Base-by-base conservation (phyloP, 306 rosid species). In the Hippophae rhamnoides region DNA sequence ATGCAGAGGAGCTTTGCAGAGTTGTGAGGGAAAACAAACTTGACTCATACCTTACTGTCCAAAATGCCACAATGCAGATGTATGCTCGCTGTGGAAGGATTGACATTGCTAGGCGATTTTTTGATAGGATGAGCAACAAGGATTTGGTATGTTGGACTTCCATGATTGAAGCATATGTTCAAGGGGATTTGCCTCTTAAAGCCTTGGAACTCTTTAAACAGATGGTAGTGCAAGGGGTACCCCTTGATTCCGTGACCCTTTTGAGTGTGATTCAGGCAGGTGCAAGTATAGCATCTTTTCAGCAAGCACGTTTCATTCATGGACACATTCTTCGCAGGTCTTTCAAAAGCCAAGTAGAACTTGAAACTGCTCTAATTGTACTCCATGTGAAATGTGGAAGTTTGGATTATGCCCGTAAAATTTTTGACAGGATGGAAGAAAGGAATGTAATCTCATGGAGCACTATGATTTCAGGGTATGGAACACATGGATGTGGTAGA, bases 121-220 rank as follows among this genome's bases (percentile, higher is more conserved):
- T 78, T 56, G 56, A 74, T 63, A 61, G 54, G 26, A 74, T 78
- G 44, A 57, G 9, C 43, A 74, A 64, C 41, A 78, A 70, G 60
- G 83, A 78, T 69, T 57, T 78, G 79, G 72, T 78, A 18, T 67
- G 57, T 13, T 78, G 80, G 83, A 59, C 80, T 13, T 78, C 83
- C 41, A 78, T 78, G 72, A 74, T 78, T 64, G 75, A 74, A 64
- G 76, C 64, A 27, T 78, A 74, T 14, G 74, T 47, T 12, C 66
- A 61, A 43, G 77, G 43, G 25, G 66, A 67, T 55, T 51, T 67
- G 58, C 74, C 80, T 10, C 63, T 67, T 14, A 18, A 7, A 50
- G 81, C 84, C 47, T 50, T 79, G 61, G 61, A 65, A 53, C 60
- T 69, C 31, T 75, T 79, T 61, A 65, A 59, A 41, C n/a, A 56